Conservation (phyloP, 768 basidiomycete species). For the Epithele typhae region DNA sequence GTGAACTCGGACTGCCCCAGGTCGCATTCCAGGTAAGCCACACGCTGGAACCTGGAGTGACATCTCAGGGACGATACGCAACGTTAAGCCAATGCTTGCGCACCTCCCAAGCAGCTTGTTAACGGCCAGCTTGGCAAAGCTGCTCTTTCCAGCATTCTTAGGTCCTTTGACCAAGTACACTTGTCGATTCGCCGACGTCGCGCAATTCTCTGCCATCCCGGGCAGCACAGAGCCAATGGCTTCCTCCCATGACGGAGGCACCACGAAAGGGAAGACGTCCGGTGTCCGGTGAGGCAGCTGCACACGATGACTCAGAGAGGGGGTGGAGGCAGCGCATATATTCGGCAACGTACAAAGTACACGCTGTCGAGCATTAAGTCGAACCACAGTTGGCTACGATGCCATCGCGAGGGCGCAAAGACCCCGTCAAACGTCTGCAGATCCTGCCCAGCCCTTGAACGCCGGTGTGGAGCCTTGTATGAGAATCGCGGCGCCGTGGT, state of each 20-base stretch:
- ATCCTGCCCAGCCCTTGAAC: constrained; percentile 64
- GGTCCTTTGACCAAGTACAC: constrained; percentile 77
- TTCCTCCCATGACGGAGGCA: constrained; percentile 34
- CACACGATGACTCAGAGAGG: constrained; percentile 18
- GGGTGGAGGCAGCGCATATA: not conserved
- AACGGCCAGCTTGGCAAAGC: constrained; percentile 68
- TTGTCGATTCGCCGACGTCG: constrained; percentile 11
- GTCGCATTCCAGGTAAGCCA: constrained; percentile 92
- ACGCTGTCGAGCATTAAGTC: constrained; percentile 46
- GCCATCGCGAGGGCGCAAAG: constrained; percentile 51
- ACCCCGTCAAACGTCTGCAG: constrained; percentile 56
- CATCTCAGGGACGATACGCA: no score
- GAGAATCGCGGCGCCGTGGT: constrained; percentile 42
- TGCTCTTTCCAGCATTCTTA: constrained; percentile 88
- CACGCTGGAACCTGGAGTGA: constrained; percentile 69
- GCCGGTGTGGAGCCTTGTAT: constrained; percentile 53
- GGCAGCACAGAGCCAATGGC: no score
- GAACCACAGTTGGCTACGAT: constrained; percentile 28
- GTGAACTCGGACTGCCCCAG: constrained; percentile 93
- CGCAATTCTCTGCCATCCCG: constrained; percentile 2
- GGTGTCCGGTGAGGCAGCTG: constrained; percentile 25
- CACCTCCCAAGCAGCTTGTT: constrained; percentile 65
- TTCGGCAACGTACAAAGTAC: constrained; percentile 38
- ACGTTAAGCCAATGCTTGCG: no score
- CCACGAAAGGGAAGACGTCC: constrained; percentile 30